Evolutionary conservation across 139 green algal genomes (phyloP).

Genomic region (Volvox africanus): DNA sequence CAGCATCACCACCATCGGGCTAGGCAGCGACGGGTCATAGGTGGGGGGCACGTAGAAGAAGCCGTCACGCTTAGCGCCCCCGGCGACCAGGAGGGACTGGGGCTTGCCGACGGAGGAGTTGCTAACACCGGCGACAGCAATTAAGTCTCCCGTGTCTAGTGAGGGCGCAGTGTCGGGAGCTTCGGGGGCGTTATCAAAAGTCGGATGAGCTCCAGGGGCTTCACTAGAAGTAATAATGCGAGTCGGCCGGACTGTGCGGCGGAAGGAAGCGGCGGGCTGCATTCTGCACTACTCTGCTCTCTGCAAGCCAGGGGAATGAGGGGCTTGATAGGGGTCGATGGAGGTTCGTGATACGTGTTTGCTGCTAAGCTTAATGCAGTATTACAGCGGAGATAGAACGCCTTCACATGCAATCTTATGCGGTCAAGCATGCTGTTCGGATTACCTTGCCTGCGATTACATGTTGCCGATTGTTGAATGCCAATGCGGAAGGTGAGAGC

Average conservation of each 20-base stretch:
- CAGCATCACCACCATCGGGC: slow-evolving; percentile 60
- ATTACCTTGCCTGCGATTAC: no score
- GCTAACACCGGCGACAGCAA: neutral
- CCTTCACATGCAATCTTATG: no score
- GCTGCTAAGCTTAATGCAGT: no score
- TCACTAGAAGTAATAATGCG: neutral
- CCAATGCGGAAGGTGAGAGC: no score
- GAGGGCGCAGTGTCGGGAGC: neutral
- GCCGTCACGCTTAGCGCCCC: slow-evolving; percentile 4
- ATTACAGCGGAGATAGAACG: no score
- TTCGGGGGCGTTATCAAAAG: no score
- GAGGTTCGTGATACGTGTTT: no score
- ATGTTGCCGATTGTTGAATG: no score
- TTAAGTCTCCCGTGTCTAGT: neutral
- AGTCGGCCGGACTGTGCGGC: neutral
- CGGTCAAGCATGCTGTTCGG: no score
- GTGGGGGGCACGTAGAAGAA: slow-evolving; percentile 57
- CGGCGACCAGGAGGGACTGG: neutral
- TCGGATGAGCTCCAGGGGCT: no score
- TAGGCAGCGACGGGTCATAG: slow-evolving; percentile 29
- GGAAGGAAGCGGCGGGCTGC: neutral
- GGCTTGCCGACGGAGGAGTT: neutral
- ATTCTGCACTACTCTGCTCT: neutral
- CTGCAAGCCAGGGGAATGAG: no score
- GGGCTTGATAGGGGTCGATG: no score